Evolutionary conservation across 257 asterid species (phyloP).

Genomic region (Catharanthus roseus): DNA sequence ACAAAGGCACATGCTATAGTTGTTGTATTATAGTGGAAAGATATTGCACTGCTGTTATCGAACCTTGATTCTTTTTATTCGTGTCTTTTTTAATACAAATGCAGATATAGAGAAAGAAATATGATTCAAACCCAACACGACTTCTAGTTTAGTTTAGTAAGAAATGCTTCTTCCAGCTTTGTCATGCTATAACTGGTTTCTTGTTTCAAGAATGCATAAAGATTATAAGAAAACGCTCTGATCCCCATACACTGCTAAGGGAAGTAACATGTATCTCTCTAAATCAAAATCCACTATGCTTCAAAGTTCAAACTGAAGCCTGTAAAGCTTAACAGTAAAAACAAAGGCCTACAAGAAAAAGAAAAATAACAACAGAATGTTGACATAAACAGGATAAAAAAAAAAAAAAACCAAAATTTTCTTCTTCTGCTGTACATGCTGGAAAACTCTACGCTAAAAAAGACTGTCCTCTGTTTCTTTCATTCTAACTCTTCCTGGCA

Average conservation of each 20-base stretch:
- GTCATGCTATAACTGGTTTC: neutral
- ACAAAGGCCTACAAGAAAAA: neutral
- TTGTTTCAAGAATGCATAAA: neutral
- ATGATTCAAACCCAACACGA: too few species aligned
- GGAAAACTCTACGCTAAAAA: neutral
- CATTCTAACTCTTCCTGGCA: slow-evolving; percentile 48
- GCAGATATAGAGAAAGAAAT: too few species aligned
- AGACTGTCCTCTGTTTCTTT: neutral
- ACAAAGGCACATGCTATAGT: too few species aligned
- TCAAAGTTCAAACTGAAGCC: neutral
- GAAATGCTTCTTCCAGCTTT: too few species aligned
- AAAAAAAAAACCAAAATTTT: neutral
- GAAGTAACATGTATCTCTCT: neutral
- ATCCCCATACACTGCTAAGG: neutral
- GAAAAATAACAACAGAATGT: neutral
- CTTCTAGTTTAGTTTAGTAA: too few species aligned
- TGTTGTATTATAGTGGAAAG: too few species aligned
- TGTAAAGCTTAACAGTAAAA: neutral
- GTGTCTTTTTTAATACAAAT: too few species aligned
- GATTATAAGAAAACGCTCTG: neutral
- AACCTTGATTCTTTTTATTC: too few species aligned
- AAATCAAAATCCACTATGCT: slow-evolving; percentile 4
- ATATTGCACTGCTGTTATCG: too few species aligned
- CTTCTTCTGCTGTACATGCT: slow-evolving; percentile 9
- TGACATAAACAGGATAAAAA: neutral